These are phyloP conservation scores for Candida pseudofarinosa DNA, from an alignment of 805 yeast species.

Conservation along the genomic window DNA sequence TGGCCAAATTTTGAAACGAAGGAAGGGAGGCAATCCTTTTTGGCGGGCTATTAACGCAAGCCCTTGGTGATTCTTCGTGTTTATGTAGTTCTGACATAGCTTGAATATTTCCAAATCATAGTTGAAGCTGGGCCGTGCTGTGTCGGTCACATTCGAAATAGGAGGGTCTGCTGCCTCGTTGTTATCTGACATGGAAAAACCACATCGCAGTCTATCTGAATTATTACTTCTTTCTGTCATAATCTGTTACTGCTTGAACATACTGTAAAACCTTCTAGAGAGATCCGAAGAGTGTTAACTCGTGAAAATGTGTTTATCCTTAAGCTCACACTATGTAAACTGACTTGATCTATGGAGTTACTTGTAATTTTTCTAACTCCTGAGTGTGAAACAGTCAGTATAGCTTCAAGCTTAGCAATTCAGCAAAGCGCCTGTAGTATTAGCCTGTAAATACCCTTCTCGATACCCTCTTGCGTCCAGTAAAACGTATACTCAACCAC, in stretches of 20 bases:
- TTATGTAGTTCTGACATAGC: slow-evolving; percentile 53
- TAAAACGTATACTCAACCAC: not conserved
- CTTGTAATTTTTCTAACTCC: not conserved
- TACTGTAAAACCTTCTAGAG: not conserved
- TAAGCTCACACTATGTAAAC: not conserved
- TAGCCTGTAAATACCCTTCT: not conserved
- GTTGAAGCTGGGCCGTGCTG: slow-evolving; percentile 20
- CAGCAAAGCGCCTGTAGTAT: not conserved
- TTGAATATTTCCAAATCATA: slow-evolving; percentile 46
- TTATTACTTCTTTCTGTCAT: not conserved
- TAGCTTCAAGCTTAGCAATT: not conserved
- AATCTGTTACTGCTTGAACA: not conserved
- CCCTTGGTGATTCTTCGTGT: slow-evolving; percentile 62
- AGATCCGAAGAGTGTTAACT: not conserved
- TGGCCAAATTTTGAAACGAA: slow-evolving; percentile 84
- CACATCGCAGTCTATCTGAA: not conserved
- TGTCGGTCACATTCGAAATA: not conserved
- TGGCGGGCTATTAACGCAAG: slow-evolving; percentile 78
- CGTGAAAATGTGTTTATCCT: not conserved
- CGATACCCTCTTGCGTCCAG: not conserved
- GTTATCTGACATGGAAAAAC: not conserved
- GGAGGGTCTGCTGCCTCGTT: not conserved
- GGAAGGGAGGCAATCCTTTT: slow-evolving; percentile 78
- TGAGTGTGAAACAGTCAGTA: not conserved
- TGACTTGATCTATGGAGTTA: not conserved